Conservation (phyloP, 345 rosid species). For the Populus simonii region DNA sequence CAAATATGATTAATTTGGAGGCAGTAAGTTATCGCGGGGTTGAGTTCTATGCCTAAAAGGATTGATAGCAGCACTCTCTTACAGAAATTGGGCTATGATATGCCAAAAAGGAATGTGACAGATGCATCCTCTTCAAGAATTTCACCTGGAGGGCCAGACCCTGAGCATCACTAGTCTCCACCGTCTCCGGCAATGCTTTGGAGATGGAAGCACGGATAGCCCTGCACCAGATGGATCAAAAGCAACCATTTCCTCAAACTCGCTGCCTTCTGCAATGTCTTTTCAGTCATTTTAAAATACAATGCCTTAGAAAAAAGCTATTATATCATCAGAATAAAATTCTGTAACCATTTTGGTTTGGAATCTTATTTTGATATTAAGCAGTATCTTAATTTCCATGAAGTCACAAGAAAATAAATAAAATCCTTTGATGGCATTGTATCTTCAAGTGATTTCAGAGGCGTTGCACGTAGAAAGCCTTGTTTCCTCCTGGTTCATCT, state of each 20-base stretch:
- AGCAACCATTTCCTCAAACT: too few species aligned
- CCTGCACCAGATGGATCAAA: too few species aligned
- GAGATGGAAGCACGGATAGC: neutral
- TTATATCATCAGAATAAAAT: too few species aligned
- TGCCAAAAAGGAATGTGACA: neutral
- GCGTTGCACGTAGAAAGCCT: too few species aligned
- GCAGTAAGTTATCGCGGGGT: conserved; percentile 15
- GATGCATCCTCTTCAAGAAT: conserved; percentile 10
- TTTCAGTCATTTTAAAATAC: too few species aligned
- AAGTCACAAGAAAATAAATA: too few species aligned
- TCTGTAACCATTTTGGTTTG: too few species aligned
- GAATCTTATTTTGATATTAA: neutral
- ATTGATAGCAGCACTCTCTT: conserved; percentile 19
- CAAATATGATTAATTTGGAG: conserved; percentile 2
- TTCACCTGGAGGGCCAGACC: conserved; percentile 42
- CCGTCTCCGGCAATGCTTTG: conserved; percentile 12
- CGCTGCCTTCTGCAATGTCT: too few species aligned
- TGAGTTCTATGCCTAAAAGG: conserved; percentile 10
- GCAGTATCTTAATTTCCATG: neutral
- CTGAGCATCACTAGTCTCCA: conserved; percentile 21
- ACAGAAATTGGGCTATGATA: conserved; percentile 17
- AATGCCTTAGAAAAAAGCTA: neutral
- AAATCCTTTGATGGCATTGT: neutral
- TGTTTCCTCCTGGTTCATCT: neutral
- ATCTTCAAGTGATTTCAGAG: too few species aligned